Evolutionary conservation across 352 stramenopile genomes (phyloP).

Genomic region (Pythium phragmiticola): DNA sequence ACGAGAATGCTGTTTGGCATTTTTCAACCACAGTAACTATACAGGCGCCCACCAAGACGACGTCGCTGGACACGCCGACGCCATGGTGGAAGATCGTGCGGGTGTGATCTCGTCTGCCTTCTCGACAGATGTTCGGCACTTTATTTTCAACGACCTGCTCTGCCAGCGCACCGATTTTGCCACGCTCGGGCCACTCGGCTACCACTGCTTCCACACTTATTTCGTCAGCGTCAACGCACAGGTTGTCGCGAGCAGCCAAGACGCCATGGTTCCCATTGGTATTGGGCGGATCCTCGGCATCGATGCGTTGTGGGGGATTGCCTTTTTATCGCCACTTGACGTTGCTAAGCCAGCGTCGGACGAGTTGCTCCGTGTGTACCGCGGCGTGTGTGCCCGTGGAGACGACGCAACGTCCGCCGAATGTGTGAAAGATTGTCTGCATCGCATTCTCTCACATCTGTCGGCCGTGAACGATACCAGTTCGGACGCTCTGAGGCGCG

Average conservation of each 20-base stretch:
- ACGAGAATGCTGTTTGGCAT: constrained; percentile 78
- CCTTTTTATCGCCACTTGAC: constrained; percentile 73
- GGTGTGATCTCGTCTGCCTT: constrained; percentile 73
- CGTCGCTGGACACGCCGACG: constrained; percentile 7
- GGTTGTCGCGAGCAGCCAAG: background rate
- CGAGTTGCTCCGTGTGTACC: constrained; percentile 81
- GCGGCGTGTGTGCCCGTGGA: constrained; percentile 43
- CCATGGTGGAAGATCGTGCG: constrained; percentile 16
- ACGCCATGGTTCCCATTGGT: background rate
- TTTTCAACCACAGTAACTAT: constrained; percentile 78
- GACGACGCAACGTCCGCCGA: constrained; percentile 37
- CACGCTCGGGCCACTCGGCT: constrained; percentile 70
- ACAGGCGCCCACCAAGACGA: constrained; percentile 7
- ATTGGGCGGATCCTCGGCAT: constrained; percentile 50
- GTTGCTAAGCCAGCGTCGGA: constrained; percentile 77
- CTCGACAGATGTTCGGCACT: constrained; percentile 66
- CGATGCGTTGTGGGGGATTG: constrained; percentile 82
- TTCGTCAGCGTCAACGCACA: constrained; percentile 75
- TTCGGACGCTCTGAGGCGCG: constrained; percentile 53
- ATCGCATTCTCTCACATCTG: constrained; percentile 76
- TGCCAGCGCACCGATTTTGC: constrained; percentile 78
- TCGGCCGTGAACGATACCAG: constrained; percentile 48
- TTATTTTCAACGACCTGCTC: constrained; percentile 84
- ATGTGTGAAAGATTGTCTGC: constrained; percentile 75
- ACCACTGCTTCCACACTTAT: constrained; percentile 88